Base-by-base conservation (phyloP, 495 filamentous ascomycete species). In the Tuber calosporum region DNA sequence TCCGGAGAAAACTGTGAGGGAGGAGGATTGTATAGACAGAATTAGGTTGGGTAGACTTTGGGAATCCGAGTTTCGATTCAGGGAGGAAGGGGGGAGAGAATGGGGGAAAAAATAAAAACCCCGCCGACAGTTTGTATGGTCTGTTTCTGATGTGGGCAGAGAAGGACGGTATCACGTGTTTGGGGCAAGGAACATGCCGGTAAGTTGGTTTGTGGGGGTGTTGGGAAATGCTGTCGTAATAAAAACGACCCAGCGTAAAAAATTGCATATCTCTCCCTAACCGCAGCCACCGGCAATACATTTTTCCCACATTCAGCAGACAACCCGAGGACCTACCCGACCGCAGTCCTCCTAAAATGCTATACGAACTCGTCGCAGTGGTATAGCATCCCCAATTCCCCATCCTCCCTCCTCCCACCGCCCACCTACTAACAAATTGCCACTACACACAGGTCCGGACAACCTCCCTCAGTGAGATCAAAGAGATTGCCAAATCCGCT, bases 331-430 rank as follows among this genome's bases (percentile, higher is more conserved):
- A 26, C 48, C n/a, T 30, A 58, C 30, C n/a, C n/a, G n/a, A 58
- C 22, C 48, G 30, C 48, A 26, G 22, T 26, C 48, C 48, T 30
- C 48, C 8, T 69, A 79, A 86, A 75, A 99, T 99, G 95, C 86
- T 99, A 85, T 99, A 99, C 86, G 95, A 99, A 83, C 86, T 97
- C 75, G 97, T 99, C 82, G 95, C 92, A 75, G 89, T 97, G 83
- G 95, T 98, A 86, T 81, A 91, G 86, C 17, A 58, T 30, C 62
- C 67, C 45, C 34, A 43, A 17, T 11, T 45, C 6, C 42, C 34
- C 34, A n/a, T 42, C 41, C 42, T 58, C 15, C 76, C 41, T 3
- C 37, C 26, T 37, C n/a, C 19, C 40, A 13, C 4, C 36, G 2
- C 22, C 22, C 53, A 41, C 36, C 40, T 38, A 38, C 39, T 37